Evolutionary conservation across 805 yeast species (phyloP).

Genomic region (Dipodascopsis uninucleata): DNA sequence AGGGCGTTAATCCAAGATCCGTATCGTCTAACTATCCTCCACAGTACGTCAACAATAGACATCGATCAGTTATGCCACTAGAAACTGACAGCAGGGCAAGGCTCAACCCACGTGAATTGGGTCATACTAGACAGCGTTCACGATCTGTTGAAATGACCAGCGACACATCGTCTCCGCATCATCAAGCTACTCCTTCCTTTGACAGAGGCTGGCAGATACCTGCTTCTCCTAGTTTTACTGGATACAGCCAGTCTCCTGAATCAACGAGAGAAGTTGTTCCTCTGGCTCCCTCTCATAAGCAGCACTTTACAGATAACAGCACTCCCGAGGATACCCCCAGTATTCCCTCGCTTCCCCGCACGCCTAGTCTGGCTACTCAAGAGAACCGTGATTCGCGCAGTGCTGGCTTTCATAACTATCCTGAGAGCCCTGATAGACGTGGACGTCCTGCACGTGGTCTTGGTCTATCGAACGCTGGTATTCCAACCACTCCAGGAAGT

Average conservation of each 20-base stretch:
- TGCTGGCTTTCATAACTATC: too few relatives aligned
- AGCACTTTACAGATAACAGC: background rate
- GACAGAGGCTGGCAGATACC: slow-evolving; percentile 25
- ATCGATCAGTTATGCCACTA: slow-evolving; percentile 14
- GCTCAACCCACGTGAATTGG: slow-evolving; percentile 8
- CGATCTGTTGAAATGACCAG: slow-evolving; percentile 16
- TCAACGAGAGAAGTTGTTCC: background rate
- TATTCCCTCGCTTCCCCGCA: background rate
- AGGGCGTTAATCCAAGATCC: background rate
- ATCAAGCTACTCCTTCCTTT: slow-evolving; percentile 16
- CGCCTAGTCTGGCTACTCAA: background rate
- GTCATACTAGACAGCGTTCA: slow-evolving; percentile 22
- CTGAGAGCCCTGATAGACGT: too few relatives aligned
- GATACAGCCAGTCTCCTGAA: slow-evolving; percentile 10
- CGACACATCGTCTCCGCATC: slow-evolving; percentile 8
- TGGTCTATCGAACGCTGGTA: too few relatives aligned
- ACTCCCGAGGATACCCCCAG: background rate
- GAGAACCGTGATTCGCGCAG: background rate
- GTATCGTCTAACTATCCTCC: background rate
- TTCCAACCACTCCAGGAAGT: too few relatives aligned
- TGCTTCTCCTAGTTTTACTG: slow-evolving; percentile 11
- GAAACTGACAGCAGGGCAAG: slow-evolving; percentile 13
- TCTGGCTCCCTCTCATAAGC: background rate
- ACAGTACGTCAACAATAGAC: slow-evolving; percentile 10
- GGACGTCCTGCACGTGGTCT: too few relatives aligned